Evolutionary conservation across 768 basidiomycete genomes (phyloP).

Genomic region (Trametopsis cervina): DNA sequence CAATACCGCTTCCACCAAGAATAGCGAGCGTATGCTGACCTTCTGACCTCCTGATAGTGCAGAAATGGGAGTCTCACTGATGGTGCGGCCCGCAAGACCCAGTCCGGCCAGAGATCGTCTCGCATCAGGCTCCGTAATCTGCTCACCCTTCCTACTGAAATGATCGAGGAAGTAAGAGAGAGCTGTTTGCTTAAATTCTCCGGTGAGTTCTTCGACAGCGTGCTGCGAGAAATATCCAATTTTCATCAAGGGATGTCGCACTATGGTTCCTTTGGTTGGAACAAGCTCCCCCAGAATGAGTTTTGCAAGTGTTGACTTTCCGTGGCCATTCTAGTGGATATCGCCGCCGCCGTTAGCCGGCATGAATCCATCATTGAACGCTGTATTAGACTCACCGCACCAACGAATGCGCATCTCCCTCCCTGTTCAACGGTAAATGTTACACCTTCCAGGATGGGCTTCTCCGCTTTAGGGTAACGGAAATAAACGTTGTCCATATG

Average conservation of each 20-base stretch:
- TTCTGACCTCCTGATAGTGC: slow-evolving; percentile 9
- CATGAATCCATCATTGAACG: no score
- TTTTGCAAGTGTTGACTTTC: slow-evolving; percentile 18
- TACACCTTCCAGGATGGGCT: slow-evolving; percentile 11
- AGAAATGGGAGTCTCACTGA: slow-evolving; percentile 5
- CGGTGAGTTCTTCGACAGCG: slow-evolving; percentile 20
- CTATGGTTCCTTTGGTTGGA: slow-evolving; percentile 14
- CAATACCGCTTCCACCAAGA: no score
- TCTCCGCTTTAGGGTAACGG: slow-evolving; percentile 10
- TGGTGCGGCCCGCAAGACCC: slow-evolving; percentile 3
- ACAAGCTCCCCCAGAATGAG: slow-evolving; percentile 16
- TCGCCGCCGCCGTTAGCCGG: no score
- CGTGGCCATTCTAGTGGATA: slow-evolving; percentile 16
- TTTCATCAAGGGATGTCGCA: slow-evolving; percentile 14
- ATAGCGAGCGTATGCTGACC: not conserved
- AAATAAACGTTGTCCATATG: slow-evolving; percentile 15
- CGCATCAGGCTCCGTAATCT: slow-evolving; percentile 1
- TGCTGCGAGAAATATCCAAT: slow-evolving; percentile 20
- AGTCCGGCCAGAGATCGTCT: slow-evolving; percentile 7
- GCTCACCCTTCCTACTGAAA: slow-evolving; percentile 1
- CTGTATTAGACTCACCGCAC: slow-evolving; percentile 8
- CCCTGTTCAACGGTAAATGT: slow-evolving; percentile 16
- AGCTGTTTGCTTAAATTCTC: slow-evolving; percentile 3
- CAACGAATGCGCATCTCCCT: slow-evolving; percentile 15
- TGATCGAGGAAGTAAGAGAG: slow-evolving; percentile 6